These are phyloP conservation scores for Leccinum subgranulosum DNA, from an alignment of 768 basidiomycete species.

Conservation along the genomic window DNA sequence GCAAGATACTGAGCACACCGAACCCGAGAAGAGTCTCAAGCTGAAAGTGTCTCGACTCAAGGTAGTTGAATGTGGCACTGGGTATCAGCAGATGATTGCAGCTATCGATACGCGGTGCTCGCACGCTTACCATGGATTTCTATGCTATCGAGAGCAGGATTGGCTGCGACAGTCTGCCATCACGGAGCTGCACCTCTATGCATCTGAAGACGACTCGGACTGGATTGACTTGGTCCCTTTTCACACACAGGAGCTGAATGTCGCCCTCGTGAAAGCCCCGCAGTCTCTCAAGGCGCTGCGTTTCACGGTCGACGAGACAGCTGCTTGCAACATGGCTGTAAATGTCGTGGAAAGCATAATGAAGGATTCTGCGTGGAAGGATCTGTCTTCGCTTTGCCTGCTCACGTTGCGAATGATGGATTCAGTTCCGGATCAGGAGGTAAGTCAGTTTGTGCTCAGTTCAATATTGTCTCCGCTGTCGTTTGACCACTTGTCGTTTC, in stretches of 20 bases:
- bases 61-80: neutral
- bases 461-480: neutral
- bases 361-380: neutral
- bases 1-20: neutral
- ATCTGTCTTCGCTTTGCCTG: neutral
- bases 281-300: neutral
- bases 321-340: neutral
- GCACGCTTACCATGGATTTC: neutral
- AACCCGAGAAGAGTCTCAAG: neutral
- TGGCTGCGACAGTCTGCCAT: neutral
- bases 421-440: neutral
- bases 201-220: neutral
- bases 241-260: neutral
- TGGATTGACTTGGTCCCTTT: neutral
- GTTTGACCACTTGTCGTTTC: neutral
- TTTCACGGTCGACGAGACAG: neutral
- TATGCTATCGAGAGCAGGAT: neutral
- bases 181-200: neutral
- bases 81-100: neutral
- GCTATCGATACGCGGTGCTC: neutral
- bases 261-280: neutral
- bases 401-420: neutral
- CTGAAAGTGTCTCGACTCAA: neutral
- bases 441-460: neutral
- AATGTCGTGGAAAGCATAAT: neutral